A percentile compares a stretch with the other conserved stretches of the same genome.
These are phyloP conservation scores for Pterocarpus macrocarpus DNA, from an alignment of 306 rosid species.

Conservation along the genomic window DNA sequence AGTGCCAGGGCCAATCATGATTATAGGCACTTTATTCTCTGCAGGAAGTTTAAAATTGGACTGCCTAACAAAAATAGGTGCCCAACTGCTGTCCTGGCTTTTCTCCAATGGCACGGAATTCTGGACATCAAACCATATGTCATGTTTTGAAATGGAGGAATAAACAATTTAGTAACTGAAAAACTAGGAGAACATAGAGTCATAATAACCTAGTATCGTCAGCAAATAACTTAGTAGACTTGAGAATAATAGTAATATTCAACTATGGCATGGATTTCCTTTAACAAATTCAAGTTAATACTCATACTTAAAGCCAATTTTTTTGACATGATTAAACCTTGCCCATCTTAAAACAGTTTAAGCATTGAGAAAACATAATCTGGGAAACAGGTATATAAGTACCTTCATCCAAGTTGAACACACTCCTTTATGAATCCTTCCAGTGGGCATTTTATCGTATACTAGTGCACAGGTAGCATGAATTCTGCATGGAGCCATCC, in stretches of 20 bases:
- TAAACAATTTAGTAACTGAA: background rate
- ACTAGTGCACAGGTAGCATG: conserved; percentile 98
- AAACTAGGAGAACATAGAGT: background rate
- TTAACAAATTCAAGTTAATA: conserved; percentile 30
- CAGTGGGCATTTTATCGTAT: conserved; percentile 76
- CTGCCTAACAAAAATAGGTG: conserved; percentile 91
- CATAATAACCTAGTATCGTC: background rate
- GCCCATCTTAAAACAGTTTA: conserved; percentile 13
- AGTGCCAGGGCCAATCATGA: conserved; percentile 99
- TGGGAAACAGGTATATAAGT: conserved; percentile 36
- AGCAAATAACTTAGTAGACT: conserved; percentile 9
- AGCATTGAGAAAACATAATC: conserved; percentile 26
- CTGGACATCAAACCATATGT: conserved; percentile 55
- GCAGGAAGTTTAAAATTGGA: conserved; percentile 94
- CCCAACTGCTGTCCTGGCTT: conserved; percentile 86
- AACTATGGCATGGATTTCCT: conserved; percentile 19
- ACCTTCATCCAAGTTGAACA: conserved; percentile 99
- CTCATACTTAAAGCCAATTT: conserved; percentile 2
- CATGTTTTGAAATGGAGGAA: background rate
- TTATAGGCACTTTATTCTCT: conserved; percentile 78
- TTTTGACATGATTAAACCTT: conserved; percentile 17
- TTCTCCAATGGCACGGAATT: conserved; percentile 76
- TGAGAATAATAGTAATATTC: conserved; percentile 3
- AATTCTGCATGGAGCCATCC: conserved; percentile 84
- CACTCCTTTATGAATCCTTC: conserved; percentile 88